Percentiles rank a stretch among this genome's conserved stretches.
phyloP scores from a whole-genome alignment of 345 rosid genomes.

The Pistacia integerrima region DNA sequence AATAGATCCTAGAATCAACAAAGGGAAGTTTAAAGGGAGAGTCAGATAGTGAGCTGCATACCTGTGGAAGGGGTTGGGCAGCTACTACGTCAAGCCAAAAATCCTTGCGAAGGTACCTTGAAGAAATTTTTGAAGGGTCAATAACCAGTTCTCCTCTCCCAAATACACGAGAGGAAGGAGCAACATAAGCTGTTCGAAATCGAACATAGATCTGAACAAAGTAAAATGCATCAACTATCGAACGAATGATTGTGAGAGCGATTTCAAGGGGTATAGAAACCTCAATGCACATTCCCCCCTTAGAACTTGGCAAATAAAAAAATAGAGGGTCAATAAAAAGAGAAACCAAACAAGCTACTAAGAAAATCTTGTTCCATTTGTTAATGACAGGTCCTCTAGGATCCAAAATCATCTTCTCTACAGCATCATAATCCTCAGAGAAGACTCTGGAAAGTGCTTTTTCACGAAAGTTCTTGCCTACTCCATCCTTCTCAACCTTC shows the following conservation, averaged over 20 bases:
- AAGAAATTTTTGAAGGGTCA: constrained; percentile 45
- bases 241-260: constrained; percentile 36
- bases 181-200: constrained; percentile 58
- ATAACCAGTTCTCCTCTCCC: constrained; percentile 69
- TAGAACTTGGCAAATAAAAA: constrained; percentile 47
- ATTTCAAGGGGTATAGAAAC: constrained; percentile 35
- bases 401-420: constrained; percentile 41
- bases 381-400: constrained; percentile 48
- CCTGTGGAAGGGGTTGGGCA: constrained; percentile 67
- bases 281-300: constrained; percentile 33
- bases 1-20: background rate
- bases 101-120: constrained; percentile 39
- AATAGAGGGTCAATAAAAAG: constrained; percentile 60
- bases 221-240: constrained; percentile 50
- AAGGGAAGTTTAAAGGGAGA: background rate
- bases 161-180: constrained; percentile 65
- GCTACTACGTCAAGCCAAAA: constrained; percentile 58
- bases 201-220: constrained; percentile 41
- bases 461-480: constrained; percentile 19
- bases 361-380: constrained; percentile 57
- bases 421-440: constrained; percentile 54
- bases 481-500: constrained; percentile 10
- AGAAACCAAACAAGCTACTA: constrained; percentile 57
- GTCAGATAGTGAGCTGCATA: constrained; percentile 12
- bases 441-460: constrained; percentile 54